Evolutionary conservation across 2,329 filamentous ascomycete species (phyloP).

Genomic region (Trichoderma polysporum): DNA sequence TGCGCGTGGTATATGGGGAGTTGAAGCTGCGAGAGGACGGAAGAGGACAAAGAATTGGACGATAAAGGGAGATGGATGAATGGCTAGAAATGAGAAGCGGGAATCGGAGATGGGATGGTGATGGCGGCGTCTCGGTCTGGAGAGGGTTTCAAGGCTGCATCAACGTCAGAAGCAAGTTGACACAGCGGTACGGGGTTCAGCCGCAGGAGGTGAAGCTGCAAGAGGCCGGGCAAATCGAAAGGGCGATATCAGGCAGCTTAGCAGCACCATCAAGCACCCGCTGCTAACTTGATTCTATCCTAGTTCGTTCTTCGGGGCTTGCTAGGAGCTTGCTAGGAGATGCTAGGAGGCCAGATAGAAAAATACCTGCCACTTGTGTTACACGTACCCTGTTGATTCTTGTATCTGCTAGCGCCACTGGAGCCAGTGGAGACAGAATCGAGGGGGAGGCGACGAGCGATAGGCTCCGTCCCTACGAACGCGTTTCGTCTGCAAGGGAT

Average conservation of each 20-base stretch:
- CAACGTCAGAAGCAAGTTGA: constrained; percentile 37
- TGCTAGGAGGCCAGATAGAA: background rate
- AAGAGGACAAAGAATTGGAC: background rate
- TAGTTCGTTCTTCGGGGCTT: background rate
- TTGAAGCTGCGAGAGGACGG: background rate
- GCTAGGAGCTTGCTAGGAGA: constrained; percentile 6
- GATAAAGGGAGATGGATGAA: background rate
- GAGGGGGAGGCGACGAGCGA: constrained; percentile 6
- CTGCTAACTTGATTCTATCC: constrained; percentile 12
- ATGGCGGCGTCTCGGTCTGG: constrained; percentile 33
- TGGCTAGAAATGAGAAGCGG: constrained; percentile 1
- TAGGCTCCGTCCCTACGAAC: constrained; percentile 13
- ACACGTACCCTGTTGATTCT: constrained; percentile 16
- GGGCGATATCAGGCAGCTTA: constrained; percentile 16
- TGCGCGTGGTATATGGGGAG: background rate
- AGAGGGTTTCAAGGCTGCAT: constrained; percentile 22
- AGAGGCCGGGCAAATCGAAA: constrained; percentile 7
- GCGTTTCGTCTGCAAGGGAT: constrained; percentile 19
- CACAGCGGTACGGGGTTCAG: constrained; percentile 39
- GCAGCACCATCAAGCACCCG: background rate
- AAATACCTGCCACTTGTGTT: constrained; percentile 1
- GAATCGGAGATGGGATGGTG: constrained; percentile 25
- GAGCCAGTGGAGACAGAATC: constrained; percentile 14
- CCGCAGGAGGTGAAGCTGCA: constrained; percentile 36
- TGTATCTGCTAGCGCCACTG: constrained; percentile 17